Percentiles rank a stretch among this genome's conserved stretches.
phyloP scores from a whole-genome alignment of 2,329 filamentous ascomycete species.

The Magnaporthiopsis rhizophila region DNA sequence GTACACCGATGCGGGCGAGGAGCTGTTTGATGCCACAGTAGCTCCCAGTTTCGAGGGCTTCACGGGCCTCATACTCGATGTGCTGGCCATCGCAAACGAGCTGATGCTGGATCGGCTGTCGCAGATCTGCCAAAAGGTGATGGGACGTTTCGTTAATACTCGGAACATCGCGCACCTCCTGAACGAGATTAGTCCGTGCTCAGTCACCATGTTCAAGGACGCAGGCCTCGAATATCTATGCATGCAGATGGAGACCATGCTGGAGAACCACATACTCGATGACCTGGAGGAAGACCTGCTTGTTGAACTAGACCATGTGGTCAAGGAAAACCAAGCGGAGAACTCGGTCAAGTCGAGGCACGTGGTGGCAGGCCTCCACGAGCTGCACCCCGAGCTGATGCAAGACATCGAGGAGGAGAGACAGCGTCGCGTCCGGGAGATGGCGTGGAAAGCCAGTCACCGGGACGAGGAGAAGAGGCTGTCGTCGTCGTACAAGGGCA shows the following conservation, averaged over 20 bases:
- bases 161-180: slow-evolving; percentile 81
- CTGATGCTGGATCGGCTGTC: slow-evolving; percentile 89
- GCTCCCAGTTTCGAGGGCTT: slow-evolving; percentile 71
- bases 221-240: slow-evolving; percentile 86
- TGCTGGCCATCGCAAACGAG: slow-evolving; percentile 85
- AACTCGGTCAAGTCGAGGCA: slow-evolving; percentile 74
- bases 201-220: slow-evolving; percentile 78
- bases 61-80: slow-evolving; percentile 81
- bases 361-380: slow-evolving; percentile 43
- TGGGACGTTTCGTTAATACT: slow-evolving; percentile 77
- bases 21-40: slow-evolving; percentile 73
- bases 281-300: slow-evolving; percentile 81
- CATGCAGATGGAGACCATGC: slow-evolving; percentile 81
- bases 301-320: slow-evolving; percentile 68
- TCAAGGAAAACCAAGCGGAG: slow-evolving; percentile 74
- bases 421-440: slow-evolving; percentile 64
- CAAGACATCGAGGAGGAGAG: slow-evolving; percentile 61
- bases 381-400: slow-evolving; percentile 55
- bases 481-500: slow-evolving; percentile 51
- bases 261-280: slow-evolving; percentile 82
- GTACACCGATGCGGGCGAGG: slow-evolving; percentile 73
- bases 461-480: slow-evolving; percentile 57
- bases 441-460: slow-evolving; percentile 58
- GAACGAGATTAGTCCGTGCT: slow-evolving; percentile 78
- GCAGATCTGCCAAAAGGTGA: slow-evolving; percentile 77